Evolutionary conservation across 768 basidiomycete genomes (phyloP).

Genomic region (Dentipellis sp.): DNA sequence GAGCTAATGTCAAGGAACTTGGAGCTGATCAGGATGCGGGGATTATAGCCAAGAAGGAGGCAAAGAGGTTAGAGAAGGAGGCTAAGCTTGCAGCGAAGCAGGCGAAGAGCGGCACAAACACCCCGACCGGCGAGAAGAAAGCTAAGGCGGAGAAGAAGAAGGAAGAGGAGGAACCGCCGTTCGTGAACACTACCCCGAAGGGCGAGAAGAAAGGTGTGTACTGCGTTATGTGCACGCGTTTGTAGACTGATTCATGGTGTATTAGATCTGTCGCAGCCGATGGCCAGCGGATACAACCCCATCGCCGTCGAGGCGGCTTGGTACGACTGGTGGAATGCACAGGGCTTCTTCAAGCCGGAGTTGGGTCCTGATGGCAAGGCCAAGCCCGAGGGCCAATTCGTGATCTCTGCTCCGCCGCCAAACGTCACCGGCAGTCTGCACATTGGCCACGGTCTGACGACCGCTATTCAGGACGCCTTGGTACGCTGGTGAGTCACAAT

Average conservation of each 20-base stretch:
- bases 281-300: constrained; percentile 93
- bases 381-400: constrained; percentile 1
- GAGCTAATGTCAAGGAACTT: neutral
- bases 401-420: constrained; percentile 82
- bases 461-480: constrained; percentile 84
- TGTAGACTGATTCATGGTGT: neutral
- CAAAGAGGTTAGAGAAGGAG: constrained; percentile 72
- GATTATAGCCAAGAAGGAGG: constrained; percentile 69
- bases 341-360: constrained; percentile 86
- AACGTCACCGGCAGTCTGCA: constrained; percentile 96
- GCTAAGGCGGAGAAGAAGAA: constrained; percentile 66
- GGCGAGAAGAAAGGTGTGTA: constrained; percentile 89
- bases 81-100: constrained; percentile 68
- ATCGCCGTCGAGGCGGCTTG: constrained; percentile 90
- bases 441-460: constrained; percentile 90
- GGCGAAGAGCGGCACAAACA: constrained; percentile 34
- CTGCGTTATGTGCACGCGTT: neutral
- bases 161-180: constrained; percentile 60
- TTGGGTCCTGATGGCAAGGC: constrained; percentile 42
- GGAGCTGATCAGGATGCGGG: neutral
- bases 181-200: constrained; percentile 81
- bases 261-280: constrained; percentile 75
- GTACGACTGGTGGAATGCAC: constrained; percentile 96
- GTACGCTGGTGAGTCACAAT: constrained; percentile 67
- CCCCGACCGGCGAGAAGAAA: constrained; percentile 53